A percentile compares a stretch with the other conserved stretches of the same genome.
phyloP scores from a whole-genome alignment of 805 yeast species.

The Wickerhamiella parazyma region DNA sequence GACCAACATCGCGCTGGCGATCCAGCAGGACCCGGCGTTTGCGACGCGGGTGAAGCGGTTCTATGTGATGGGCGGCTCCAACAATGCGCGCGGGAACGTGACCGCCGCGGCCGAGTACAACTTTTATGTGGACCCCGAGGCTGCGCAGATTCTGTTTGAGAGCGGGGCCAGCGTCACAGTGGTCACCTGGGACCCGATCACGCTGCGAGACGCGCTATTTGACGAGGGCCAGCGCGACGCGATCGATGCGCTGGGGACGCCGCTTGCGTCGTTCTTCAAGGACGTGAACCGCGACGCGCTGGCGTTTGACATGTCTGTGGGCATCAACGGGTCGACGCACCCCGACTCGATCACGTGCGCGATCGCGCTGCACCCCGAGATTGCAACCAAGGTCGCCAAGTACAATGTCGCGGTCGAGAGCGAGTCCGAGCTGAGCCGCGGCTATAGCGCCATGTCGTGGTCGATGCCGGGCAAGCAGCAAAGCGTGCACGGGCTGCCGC shows the following conservation, averaged over 20 bases:
- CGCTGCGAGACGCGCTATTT: slow-evolving; percentile 7
- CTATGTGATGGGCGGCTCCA: slow-evolving; percentile 9
- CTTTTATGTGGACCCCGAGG: slow-evolving; percentile 8
- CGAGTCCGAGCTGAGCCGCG: slow-evolving; percentile 3
- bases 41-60: slow-evolving; percentile 5
- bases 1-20: slow-evolving; percentile 9
- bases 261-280: slow-evolving; percentile 1
- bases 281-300: slow-evolving; percentile 8
- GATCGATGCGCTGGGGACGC: slow-evolving; percentile 2
- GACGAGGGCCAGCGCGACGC: slow-evolving; percentile 1
- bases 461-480: slow-evolving; percentile 3
- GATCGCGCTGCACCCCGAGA: slow-evolving; percentile 7
- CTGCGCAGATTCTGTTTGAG: slow-evolving; percentile 4
- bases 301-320: slow-evolving; percentile 7
- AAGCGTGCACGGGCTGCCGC: slow-evolving; percentile 3
- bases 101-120: slow-evolving; percentile 9
- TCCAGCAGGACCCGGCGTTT: slow-evolving; percentile 5
- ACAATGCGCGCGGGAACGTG: slow-evolving; percentile 7
- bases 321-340: slow-evolving; percentile 5
- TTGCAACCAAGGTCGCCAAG: not conserved
- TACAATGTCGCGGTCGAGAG: slow-evolving; percentile 8
- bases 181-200: slow-evolving; percentile 8
- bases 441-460: slow-evolving; percentile 9
- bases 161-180: slow-evolving; percentile 6
- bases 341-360: slow-evolving; percentile 9